Evolutionary conservation across 2,329 filamentous ascomycete genomes (phyloP), one percentile per base, ranked within the genome.

Genomic region (Chaetomium globosum): DNA sequence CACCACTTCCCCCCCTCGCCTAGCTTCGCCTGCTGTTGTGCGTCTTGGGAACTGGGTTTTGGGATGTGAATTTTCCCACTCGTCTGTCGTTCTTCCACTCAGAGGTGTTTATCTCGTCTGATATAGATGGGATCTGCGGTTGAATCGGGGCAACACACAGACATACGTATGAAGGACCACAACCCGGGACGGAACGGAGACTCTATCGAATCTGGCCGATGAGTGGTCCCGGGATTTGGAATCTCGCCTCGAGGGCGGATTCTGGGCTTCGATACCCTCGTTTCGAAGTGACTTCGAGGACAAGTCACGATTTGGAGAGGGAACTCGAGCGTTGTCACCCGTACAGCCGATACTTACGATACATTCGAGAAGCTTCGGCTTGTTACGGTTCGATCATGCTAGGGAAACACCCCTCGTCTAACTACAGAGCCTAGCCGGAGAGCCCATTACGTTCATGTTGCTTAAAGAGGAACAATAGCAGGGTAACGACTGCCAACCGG

Each of bases 231-330:
- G 31, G 46, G 21, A 33, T 49, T 4, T 51, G 21, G 46, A 26
- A 33, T 36, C 6, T 39, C 12, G 19, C 19, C 30, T 61, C 36
- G 31, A 51, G 46, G 19, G 39, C 16, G 52, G 33, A 33, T 39
- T 9, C 12, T 9, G 13, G 30, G 16, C 46, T 54, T 54, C 23
- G 6, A n/a, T 26, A 21, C 31, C 19, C 39, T 13, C 39, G 26
- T 53, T 28, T 54, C 3, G 13, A 19, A n/a, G 61, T 4, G n/a
- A 53, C 31, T 30, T 48, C 10, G 0, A 12, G 0, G n/a, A 13
- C 16, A 59, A 46, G 61, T 59, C 55, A 59, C 61, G 43, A 26
- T 33, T 46, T n/a, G 48, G 49, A 21, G 10, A 12, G 8, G 48
- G 4, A 23, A 56, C 21, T 49, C 51, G n/a, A n/a, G 1, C 9